A percentile compares a stretch with the other conserved stretches of the same genome.
Evolutionary conservation across 768 basidiomycete genomes (phyloP).

Genomic region (Mycena amicta): DNA sequence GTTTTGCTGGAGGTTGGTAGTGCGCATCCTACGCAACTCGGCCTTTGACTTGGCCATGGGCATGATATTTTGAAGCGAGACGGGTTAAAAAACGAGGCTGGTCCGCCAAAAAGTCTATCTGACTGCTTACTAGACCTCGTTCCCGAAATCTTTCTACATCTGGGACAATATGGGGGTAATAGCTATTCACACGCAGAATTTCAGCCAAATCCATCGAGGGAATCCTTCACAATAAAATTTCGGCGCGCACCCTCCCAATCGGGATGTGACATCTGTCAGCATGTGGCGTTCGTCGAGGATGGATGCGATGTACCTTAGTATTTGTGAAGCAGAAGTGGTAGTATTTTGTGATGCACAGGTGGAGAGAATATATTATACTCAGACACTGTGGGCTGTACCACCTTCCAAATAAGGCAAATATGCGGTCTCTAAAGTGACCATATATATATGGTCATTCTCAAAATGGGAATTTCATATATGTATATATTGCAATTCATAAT

Average conservation of each 20-base stretch:
- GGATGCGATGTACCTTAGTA: neutral
- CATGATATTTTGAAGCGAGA: neutral
- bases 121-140: neutral
- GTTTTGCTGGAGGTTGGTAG: neutral
- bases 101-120: neutral
- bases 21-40: neutral
- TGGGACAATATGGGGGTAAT: neutral
- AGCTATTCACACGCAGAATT: neutral
- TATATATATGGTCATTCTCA: too few relatives aligned
- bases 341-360: too few relatives aligned
- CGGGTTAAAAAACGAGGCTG: neutral
- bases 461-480: too few relatives aligned
- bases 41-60: neutral
- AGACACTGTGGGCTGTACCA: too few relatives aligned
- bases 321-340: too few relatives aligned
- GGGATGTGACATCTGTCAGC: neutral
- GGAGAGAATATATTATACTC: too few relatives aligned
- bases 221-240: neutral
- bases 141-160: neutral
- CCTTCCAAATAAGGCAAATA: too few relatives aligned
- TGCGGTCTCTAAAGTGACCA: too few relatives aligned
- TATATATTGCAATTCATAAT: too few relatives aligned
- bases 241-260: neutral
- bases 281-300: neutral
- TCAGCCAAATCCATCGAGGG: neutral